These are phyloP conservation scores for Citrullus amarus DNA, from an alignment of 306 rosid genomes.

Conservation along the genomic window DNA sequence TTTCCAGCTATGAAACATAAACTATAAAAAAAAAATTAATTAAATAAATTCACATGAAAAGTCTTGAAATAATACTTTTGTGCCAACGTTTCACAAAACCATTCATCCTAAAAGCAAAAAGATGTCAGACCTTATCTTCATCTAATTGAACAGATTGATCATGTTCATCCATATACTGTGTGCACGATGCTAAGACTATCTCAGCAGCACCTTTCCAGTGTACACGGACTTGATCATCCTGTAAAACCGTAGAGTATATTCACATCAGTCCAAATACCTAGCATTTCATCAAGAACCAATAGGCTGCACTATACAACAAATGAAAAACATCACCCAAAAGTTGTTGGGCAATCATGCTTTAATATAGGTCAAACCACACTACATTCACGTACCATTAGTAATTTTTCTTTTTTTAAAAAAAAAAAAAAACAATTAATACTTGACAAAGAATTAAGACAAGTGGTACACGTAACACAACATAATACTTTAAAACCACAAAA, in stretches of 20 bases:
- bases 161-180: conserved; percentile 31
- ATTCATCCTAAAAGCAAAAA: background rate
- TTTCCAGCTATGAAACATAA: background rate
- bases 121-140: conserved; percentile 49
- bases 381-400: background rate
- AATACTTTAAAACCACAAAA: background rate
- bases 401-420: background rate
- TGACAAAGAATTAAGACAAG: background rate
- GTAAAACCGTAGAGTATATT: conserved; percentile 10
- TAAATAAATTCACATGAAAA: background rate
- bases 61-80: background rate
- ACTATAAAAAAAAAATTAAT: background rate
- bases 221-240: conserved; percentile 58
- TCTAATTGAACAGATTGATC: conserved; percentile 37
- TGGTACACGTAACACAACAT: background rate
- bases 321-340: background rate
- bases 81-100: background rate
- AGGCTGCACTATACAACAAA: background rate
- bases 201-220: conserved; percentile 99
- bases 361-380: background rate
- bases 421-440: background rate
- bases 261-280: conserved; percentile 6
- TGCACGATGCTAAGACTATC: conserved; percentile 51
- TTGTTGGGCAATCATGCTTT: background rate
- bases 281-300: background rate